Base-by-base conservation (phyloP, 2,329 filamentous ascomycete genomes). In the Podosphaera aphanis region DNA sequence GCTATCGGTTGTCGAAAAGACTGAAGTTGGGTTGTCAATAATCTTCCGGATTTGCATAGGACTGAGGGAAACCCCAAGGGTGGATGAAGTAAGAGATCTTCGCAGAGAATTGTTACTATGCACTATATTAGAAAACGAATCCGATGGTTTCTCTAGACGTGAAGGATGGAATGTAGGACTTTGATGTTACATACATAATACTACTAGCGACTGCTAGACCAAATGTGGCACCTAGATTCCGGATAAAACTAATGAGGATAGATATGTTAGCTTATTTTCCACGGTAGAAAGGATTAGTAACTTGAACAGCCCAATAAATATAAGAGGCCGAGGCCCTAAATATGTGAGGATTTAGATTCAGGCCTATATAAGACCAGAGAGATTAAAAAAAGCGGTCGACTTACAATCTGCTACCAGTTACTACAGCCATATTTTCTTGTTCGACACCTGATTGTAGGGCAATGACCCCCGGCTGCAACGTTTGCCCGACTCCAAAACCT, bases 391-490 rank as follows among this genome's bases (percentile, higher is more conserved):
- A 38, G 7, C 3, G 4, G 18, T 39, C 18, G 23, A 39, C 37
- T 20, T 39, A 39, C 37, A 11, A 13, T 39, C 37, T 39, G 10
- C 18, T 21, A 20, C 76, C 70, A 0, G 77, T 82, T 0, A 73
- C 77, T 1, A 74, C 70, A n/a, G 74, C 79, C 41, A 79, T 77
- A 52, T 83, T 77, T 23, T 68, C 65, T 37, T 67, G 68, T 20
- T 70, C 64, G 23, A 79, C 66, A 43, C 71, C 68, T 19, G 73
- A 71, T 59, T 83, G 79, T 5, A 82, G 63, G 0, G 77, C 77
- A 44, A 83, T 74, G 6, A 83, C 66, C 2, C 77, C 76, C 1
- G 71, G 65, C 56, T 83, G 77, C 60, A 83, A 80, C 53, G 79
- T 76, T 5, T 77, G 75, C 0, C 78, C 78, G 4, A 78, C 65